These are phyloP conservation scores for Fusarium sp. DNA, from an alignment of 2,329 filamentous ascomycete species.

Conservation along the genomic window DNA sequence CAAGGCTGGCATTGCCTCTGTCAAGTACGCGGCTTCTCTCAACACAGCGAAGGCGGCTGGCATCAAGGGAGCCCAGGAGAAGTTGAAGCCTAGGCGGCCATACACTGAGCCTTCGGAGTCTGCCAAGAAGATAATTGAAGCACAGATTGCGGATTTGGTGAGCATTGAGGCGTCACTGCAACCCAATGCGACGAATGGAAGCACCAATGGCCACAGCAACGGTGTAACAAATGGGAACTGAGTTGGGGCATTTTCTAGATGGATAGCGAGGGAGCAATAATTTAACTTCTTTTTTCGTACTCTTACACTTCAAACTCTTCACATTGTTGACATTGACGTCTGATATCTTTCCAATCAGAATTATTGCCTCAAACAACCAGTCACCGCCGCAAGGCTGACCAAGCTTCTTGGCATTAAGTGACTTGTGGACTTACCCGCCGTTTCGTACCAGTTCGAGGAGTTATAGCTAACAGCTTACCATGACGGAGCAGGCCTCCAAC, in stretches of 20 bases:
- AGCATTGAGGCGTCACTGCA: conserved; percentile 53
- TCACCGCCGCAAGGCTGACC: background rate
- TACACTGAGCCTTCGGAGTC: conserved; percentile 63
- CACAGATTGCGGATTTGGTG: conserved; percentile 55
- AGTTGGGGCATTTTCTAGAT: background rate
- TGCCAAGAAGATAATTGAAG: conserved; percentile 56
- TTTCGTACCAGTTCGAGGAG: background rate
- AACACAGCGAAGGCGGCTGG: conserved; percentile 71
- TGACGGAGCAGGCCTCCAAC: background rate
- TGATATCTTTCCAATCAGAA: background rate
- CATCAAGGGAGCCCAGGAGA: conserved; percentile 68
- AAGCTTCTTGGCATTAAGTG: background rate
- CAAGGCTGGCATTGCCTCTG: conserved; percentile 74
- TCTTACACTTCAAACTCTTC: background rate
- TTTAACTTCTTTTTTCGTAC: background rate
- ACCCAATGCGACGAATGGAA: background rate
- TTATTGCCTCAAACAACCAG: too few relatives aligned
- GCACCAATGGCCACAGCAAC: background rate
- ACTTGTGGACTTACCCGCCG: background rate
- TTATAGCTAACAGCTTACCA: background rate
- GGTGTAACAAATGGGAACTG: background rate
- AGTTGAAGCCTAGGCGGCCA: conserved; percentile 69
- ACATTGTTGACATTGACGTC: background rate
- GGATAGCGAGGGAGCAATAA: background rate
- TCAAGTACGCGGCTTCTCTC: conserved; percentile 74